These are phyloP conservation scores for Daldinia eschscholtzii DNA, from an alignment of 2,329 filamentous ascomycete genomes.

Conservation along the genomic window DNA sequence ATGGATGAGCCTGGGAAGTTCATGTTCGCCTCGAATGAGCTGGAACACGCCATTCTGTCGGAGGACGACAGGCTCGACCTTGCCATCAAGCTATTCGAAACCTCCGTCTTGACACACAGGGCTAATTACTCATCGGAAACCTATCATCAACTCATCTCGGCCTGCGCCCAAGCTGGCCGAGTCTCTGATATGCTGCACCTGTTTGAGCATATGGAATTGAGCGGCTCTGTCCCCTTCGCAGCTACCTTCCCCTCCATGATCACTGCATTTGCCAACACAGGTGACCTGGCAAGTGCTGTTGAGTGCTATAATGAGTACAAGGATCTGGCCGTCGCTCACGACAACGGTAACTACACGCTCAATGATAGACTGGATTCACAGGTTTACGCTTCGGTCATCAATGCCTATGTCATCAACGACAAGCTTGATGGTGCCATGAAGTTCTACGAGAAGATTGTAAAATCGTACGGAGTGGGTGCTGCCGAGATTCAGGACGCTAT, in stretches of 20 bases:
- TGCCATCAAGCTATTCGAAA: conserved; percentile 86
- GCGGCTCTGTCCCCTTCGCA: conserved; percentile 78
- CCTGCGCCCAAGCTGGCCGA: conserved; percentile 84
- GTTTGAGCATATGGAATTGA: conserved; percentile 90
- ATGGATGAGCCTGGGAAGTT: conserved; percentile 78
- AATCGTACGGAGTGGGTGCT: conserved; percentile 69
- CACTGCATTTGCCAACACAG: conserved; percentile 84
- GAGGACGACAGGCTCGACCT: conserved; percentile 90
- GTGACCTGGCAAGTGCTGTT: conserved; percentile 88
- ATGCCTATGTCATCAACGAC: conserved; percentile 86
- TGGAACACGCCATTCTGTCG: conserved; percentile 85
- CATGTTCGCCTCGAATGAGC: conserved; percentile 84
- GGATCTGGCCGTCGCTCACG: conserved; percentile 84
- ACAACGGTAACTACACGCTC: conserved; percentile 77
- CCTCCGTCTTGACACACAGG: conserved; percentile 73
- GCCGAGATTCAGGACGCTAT: conserved; percentile 77
- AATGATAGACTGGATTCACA: conserved; percentile 81
- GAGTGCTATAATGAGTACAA: conserved; percentile 98
- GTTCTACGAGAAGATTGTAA: conserved; percentile 85
- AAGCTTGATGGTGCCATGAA: conserved; percentile 84
- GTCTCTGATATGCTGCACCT: conserved; percentile 91
- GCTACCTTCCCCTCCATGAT: conserved; percentile 95
- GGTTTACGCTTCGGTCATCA: conserved; percentile 92
- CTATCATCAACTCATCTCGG: conserved; percentile 86
- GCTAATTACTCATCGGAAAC: conserved; percentile 82